Evolutionary conservation across 371 early-diverging fungal genomes (phyloP), one percentile per base, ranked within the genome.

Genomic region (Mucor sp.): DNA sequence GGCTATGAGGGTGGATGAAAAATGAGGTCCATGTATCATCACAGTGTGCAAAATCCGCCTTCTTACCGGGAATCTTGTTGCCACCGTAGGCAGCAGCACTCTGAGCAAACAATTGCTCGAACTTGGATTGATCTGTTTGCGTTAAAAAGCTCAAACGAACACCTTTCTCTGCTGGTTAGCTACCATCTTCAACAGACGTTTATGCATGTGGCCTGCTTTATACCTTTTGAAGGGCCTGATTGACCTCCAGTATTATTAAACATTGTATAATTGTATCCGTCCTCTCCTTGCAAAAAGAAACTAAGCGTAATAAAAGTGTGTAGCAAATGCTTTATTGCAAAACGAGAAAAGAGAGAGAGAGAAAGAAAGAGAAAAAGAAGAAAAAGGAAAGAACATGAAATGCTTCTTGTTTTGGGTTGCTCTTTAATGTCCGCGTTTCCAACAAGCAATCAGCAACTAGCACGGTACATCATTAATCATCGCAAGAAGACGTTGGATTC

Each of bases 141-240:
- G 71, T 77, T 47, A 84, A 76, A 68, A 81, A 84, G 53, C 67
- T 80, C 19, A 84, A 74, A n/a, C 78, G 79, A 64, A 83, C 65
- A 30, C 83, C 83, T 80, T 65, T 65, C 12, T 62, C 23, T 11
- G 8, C 3, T 19, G 2, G 23, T 53, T 14, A 27, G 47, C 8
- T 1, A 15, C 25, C 14, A 12, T 50, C 50, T 44, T 23, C 37
- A 12, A 41, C 17, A 41, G 6, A 53, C 14, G 12, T 53, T 53
- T 27, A 27, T 53, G 53, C 53, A 27, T 19, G 25, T 32, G 0
- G 11, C 15, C 6, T 2, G 9, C 6, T 41, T 27, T 17, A n/a
- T 68, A 72, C 72, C 72, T 68, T 62, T 61, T 27, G 72, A 65
- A 65, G 68, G 66, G 6, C 62, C 59, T n/a, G 60, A 64, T 58